These are phyloP conservation scores for Ilex paraguariensis DNA, from an alignment of 305 asterid species.

Conservation along the genomic window DNA sequence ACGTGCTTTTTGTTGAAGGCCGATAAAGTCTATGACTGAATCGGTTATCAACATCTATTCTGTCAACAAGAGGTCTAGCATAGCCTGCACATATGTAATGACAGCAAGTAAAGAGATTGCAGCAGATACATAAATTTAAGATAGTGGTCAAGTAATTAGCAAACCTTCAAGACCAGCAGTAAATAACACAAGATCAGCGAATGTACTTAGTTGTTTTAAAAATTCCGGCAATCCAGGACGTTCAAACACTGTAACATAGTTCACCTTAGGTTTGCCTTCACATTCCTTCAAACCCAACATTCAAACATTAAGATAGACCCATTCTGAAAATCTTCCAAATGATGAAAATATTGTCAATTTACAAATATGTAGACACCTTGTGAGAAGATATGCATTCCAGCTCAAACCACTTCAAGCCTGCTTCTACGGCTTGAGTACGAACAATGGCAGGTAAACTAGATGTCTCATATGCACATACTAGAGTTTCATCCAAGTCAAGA, in stretches of 20 bases:
- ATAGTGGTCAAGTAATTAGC: constrained; percentile 4
- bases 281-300: constrained; percentile 37
- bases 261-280: constrained; percentile 83
- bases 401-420: constrained; percentile 78
- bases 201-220: constrained; percentile 71
- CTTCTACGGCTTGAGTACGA: constrained; percentile 66
- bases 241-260: constrained; percentile 90
- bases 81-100: constrained; percentile 38
- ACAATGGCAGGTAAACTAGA: constrained; percentile 55
- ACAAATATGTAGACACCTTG: constrained; percentile 15
- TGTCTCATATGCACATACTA: constrained; percentile 70
- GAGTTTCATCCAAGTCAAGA: constrained; percentile 83
- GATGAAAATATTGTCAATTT: too few relatives aligned
- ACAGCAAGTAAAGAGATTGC: neutral
- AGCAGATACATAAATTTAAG: constrained; percentile 4
- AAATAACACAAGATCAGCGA: constrained; percentile 82
- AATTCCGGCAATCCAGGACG: constrained; percentile 80
- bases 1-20: constrained; percentile 88
- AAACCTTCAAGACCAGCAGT: constrained; percentile 93
- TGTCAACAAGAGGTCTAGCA: constrained; percentile 92
- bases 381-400: constrained; percentile 61
- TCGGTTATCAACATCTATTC: constrained; percentile 64
- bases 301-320: too few relatives aligned
- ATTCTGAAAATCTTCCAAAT: too few relatives aligned
- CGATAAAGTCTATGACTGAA: constrained; percentile 73